Evolutionary conservation across 148 eudicot species (phyloP).

Genomic region (Polygonum maritimum): DNA sequence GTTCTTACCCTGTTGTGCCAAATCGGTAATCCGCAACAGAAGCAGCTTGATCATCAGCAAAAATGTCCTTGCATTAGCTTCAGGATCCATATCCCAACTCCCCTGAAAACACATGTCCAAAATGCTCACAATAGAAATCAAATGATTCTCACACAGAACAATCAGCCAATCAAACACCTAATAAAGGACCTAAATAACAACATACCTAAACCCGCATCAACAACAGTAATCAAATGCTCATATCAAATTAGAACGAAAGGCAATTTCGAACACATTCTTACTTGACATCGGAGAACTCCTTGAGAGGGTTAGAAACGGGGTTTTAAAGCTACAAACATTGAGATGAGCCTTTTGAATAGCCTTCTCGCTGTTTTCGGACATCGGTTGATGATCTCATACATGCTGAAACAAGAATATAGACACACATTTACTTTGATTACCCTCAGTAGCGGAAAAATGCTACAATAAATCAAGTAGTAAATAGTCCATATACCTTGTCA

Average conservation of each 20-base stretch:
- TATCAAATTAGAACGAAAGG: too few relatives aligned
- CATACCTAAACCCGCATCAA: neutral
- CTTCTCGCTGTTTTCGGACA: constrained; percentile 35
- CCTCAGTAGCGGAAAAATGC: too few relatives aligned
- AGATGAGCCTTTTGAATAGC: constrained; percentile 46
- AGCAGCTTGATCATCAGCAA: constrained; percentile 31
- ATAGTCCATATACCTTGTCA: too few relatives aligned
- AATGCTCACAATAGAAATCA: neutral
- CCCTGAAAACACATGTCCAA: constrained; percentile 33
- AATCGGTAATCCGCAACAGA: constrained; percentile 35
- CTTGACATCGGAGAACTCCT: constrained; percentile 61
- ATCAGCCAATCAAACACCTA: neutral
- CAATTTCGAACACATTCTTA: constrained; percentile 15
- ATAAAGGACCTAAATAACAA: neutral
- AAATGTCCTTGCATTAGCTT: constrained; percentile 65
- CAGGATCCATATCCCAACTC: constrained; percentile 82
- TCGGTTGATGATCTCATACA: constrained; percentile 26
- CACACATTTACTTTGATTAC: too few relatives aligned
- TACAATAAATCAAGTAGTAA: too few relatives aligned
- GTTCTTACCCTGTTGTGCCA: constrained; percentile 42
- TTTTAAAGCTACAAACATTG: constrained; percentile 41
- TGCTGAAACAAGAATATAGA: too few relatives aligned
- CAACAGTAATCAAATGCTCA: neutral
- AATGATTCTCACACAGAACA: neutral
- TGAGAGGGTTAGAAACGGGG: constrained; percentile 38